Evolutionary conservation across 176 grass and related monocot species (phyloP).

Genomic region (bread wheat (Triticum aestivum)): IWGSC_CS_RefSeq_v2.1 NC_057811.1:216967367-216967866

Average conservation of each 20-base stretch:
- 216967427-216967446: constrained; percentile 54
- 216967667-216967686: constrained; percentile 39
- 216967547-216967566: constrained; percentile 59
- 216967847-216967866: constrained; percentile 47
- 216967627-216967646: constrained; percentile 46
- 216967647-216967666: constrained; percentile 31
- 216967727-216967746: not conserved
- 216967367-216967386: constrained; percentile 55
- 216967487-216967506: constrained; percentile 39
- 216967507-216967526: constrained; percentile 62
- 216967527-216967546: constrained; percentile 45
- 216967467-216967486: constrained; percentile 41
- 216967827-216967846: constrained; percentile 42
- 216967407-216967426: constrained; percentile 62
- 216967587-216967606: constrained; percentile 49
- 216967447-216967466: constrained; percentile 45
- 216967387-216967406: constrained; percentile 59
- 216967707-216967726: constrained; percentile 30
- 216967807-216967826: constrained; percentile 38
- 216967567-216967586: constrained; percentile 68
- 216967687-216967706: constrained; percentile 3
- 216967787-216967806: constrained; percentile 38
- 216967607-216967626: constrained; percentile 53
- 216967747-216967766: constrained; percentile 50
- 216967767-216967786: constrained; percentile 39